These are phyloP conservation scores for Ettlia oleoabundans DNA, from an alignment of 139 green algal genomes.

Conservation along the genomic window DNA sequence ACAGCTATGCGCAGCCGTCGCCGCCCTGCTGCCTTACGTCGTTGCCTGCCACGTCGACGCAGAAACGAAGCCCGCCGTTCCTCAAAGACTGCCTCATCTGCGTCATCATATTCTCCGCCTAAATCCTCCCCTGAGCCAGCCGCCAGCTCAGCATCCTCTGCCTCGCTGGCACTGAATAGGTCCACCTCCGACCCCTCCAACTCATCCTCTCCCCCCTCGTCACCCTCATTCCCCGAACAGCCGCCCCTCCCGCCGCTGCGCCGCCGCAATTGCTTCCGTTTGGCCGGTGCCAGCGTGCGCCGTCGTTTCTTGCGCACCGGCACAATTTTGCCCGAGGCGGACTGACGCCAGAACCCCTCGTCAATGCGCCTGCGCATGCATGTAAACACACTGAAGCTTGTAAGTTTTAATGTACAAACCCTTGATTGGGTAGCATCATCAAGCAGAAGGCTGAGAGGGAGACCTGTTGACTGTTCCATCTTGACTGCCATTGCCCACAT, in stretches of 20 bases:
- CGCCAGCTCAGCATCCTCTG: conserved; percentile 12
- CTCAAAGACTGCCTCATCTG: conserved; percentile 56
- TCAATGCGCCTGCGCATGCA: conserved; percentile 46
- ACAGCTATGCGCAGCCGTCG: conserved; percentile 27
- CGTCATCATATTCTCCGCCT: conserved; percentile 65
- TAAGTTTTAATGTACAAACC: too few species aligned
- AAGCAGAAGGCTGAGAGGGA: neutral
- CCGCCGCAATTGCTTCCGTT: conserved; percentile 6
- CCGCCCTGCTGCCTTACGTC: conserved; percentile 8
- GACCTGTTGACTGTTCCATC: too few species aligned
- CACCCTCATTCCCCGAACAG: conserved; percentile 7
- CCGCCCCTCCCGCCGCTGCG: neutral
- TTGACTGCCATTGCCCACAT: too few species aligned
- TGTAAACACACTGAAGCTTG: too few species aligned
- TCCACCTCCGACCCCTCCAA: neutral
- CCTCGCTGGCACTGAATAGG: neutral
- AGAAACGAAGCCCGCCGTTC: conserved; percentile 38
- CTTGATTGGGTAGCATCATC: too few species aligned
- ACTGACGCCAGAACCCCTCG: conserved; percentile 55
- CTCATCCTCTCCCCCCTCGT: conserved; percentile 4
- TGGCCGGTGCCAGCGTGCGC: conserved; percentile 44
- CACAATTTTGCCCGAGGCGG: neutral
- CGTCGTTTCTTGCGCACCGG: conserved; percentile 26
- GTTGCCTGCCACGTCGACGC: conserved; percentile 18
- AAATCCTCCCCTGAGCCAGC: conserved; percentile 44